These are phyloP conservation scores for Coemansia sp. DNA, from an alignment of 192 early-diverging fungal genomes.

Conservation along the genomic window DNA sequence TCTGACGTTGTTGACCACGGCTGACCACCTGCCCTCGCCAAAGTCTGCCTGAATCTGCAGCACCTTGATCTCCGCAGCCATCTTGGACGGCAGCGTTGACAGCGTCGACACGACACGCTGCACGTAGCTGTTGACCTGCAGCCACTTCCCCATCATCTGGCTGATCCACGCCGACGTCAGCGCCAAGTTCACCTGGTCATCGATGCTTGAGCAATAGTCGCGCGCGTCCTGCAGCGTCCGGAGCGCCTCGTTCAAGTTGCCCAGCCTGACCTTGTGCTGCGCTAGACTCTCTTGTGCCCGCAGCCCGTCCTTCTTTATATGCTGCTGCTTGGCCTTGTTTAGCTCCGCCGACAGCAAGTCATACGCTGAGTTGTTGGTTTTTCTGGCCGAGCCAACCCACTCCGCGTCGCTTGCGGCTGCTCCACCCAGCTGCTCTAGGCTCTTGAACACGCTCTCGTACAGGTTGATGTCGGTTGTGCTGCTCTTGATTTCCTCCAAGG, in stretches of 20 bases:
- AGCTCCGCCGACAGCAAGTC: slow-evolving; percentile 23
- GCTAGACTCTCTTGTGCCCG: slow-evolving; percentile 23
- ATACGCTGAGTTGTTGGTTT: slow-evolving; percentile 8
- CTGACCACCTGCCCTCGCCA: slow-evolving; percentile 40
- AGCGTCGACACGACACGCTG: slow-evolving; percentile 29
- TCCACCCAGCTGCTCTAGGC: slow-evolving; percentile 22
- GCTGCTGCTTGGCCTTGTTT: slow-evolving; percentile 20
- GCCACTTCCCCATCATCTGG: slow-evolving; percentile 32
- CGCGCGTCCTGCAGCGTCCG: slow-evolving; percentile 36
- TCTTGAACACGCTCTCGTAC: slow-evolving; percentile 18
- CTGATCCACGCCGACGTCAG: slow-evolving; percentile 24
- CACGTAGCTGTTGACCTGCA: slow-evolving; percentile 36
- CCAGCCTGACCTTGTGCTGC: slow-evolving; percentile 15
- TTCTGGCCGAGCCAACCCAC: slow-evolving; percentile 17
- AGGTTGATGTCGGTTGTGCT: slow-evolving; percentile 22
- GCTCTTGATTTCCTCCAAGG: slow-evolving; percentile 28
- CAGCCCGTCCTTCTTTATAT: slow-evolving; percentile 28
- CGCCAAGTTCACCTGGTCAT: slow-evolving; percentile 31
- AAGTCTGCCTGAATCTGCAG: slow-evolving; percentile 33
- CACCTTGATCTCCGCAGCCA: slow-evolving; percentile 20
- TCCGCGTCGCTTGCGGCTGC: not conserved
- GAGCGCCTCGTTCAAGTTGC: slow-evolving; percentile 28
- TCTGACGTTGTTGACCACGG: slow-evolving; percentile 13
- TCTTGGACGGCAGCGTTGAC: slow-evolving; percentile 8
- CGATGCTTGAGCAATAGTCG: slow-evolving; percentile 23